Percentiles rank a stretch among this genome's conserved stretches.
phyloP scores from a whole-genome alignment of 192 early-diverging fungal species.

The Entomortierella parvispora region DNA sequence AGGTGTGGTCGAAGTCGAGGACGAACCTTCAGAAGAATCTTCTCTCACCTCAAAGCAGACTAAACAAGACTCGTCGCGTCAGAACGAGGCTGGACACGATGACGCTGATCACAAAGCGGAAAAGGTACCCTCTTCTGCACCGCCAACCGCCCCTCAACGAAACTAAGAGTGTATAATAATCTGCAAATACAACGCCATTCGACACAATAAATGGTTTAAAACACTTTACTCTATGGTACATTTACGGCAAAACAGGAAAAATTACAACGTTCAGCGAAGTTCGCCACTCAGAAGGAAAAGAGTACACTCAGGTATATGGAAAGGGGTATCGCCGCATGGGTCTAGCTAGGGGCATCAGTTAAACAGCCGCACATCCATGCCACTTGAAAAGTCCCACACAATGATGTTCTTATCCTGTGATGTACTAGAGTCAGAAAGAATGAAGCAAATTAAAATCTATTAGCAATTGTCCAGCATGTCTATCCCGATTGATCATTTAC shows the following conservation, averaged over 20 bases:
- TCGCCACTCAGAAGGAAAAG: too few species aligned
- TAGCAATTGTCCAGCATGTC: constrained; percentile 2
- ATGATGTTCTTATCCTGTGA: constrained; percentile 41
- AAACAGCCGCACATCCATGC: constrained; percentile 34
- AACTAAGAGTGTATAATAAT: neutral
- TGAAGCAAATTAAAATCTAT: constrained; percentile 9
- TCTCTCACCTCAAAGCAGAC: too few species aligned
- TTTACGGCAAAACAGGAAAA: too few species aligned
- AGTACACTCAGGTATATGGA: too few species aligned
- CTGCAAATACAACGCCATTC: neutral
- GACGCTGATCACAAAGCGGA: neutral
- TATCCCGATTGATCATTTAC: too few species aligned
- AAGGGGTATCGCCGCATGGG: neutral
- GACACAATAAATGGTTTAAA: too few species aligned
- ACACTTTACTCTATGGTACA: neutral
- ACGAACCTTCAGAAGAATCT: too few species aligned
- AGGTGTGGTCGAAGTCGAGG: constrained; percentile 15
- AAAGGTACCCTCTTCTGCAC: neutral
- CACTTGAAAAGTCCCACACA: constrained; percentile 37
- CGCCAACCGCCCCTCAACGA: neutral
- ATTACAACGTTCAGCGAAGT: too few species aligned
- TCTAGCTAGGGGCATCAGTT: neutral
- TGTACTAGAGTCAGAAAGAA: constrained; percentile 12
- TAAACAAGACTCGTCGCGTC: too few species aligned
- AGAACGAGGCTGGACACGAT: too few species aligned